phyloP scores from a whole-genome alignment of 2,329 filamentous ascomycete species.

The Talaromyces sp. region DNA sequence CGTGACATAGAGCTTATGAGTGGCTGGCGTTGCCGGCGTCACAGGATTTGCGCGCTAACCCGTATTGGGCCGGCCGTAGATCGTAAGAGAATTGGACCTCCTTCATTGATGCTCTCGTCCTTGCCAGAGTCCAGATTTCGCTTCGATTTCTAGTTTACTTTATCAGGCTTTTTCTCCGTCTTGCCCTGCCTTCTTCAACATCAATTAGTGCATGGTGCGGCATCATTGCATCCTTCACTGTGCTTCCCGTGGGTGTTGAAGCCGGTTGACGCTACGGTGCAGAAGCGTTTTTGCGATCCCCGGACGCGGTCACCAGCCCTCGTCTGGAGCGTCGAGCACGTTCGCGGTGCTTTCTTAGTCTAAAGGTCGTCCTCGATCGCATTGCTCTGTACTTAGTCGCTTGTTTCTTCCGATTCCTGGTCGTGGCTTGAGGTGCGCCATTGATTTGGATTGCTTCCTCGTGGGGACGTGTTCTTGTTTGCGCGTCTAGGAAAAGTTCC shows the following conservation, averaged over 20 bases:
- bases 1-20: conserved; percentile 3
- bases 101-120: conserved; percentile 15
- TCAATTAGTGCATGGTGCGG: conserved; percentile 7
- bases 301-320: conserved; percentile 17
- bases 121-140: conserved; percentile 9
- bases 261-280: conserved; percentile 18
- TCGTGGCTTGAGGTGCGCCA: conserved; percentile 10
- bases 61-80: conserved; percentile 16
- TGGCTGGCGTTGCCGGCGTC: conserved; percentile 10
- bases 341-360: not conserved
- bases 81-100: conserved; percentile 18
- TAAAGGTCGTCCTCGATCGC: not conserved
- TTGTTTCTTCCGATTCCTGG: conserved; percentile 2
- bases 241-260: conserved; percentile 18
- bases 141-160: conserved; percentile 10
- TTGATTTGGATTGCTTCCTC: conserved; percentile 13
- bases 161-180: conserved; percentile 1
- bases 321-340: conserved; percentile 8
- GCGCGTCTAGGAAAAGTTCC: conserved; percentile 17
- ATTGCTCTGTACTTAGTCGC: not conserved
- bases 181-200: not conserved
- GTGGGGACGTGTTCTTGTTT: conserved; percentile 18
- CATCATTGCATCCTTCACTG: conserved; percentile 3
- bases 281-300: conserved; percentile 19
- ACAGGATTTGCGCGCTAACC: conserved; percentile 15